Evolutionary conservation across 306 rosid genomes (phyloP).

Genomic region (Lathyrus tuberosus): DNA sequence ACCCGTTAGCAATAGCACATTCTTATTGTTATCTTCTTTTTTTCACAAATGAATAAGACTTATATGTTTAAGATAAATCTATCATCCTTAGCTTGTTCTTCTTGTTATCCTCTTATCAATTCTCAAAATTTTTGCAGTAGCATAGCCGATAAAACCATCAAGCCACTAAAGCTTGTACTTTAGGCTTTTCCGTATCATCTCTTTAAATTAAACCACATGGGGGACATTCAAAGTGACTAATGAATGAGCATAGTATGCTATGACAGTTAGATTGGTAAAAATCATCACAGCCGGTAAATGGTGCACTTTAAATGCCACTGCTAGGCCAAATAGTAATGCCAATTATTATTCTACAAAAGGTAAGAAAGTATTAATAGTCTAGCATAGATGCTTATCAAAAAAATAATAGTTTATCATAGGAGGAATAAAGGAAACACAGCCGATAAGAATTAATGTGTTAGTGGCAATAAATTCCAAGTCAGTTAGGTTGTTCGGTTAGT

Average conservation of each 20-base stretch:
- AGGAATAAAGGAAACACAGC: no score
- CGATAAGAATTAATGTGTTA: no score
- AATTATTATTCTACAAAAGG: no score
- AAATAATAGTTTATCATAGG: no score
- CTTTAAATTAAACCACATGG: not conserved
- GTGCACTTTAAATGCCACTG: not conserved
- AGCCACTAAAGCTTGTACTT: not conserved
- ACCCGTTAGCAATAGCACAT: not conserved
- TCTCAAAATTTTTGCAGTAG: not conserved
- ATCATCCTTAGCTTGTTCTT: not conserved
- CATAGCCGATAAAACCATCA: not conserved
- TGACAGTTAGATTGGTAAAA: not conserved
- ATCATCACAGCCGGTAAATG: not conserved
- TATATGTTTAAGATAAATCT: not conserved
- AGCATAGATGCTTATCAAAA: no score
- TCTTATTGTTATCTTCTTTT: not conserved
- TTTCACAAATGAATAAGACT: not conserved
- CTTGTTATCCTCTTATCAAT: not conserved
- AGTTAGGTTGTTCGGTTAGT: no score
- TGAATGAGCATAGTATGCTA: not conserved
- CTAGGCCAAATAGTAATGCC: no score
- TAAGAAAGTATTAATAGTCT: no score
- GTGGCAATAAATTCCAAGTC: no score
- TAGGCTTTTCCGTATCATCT: not conserved
- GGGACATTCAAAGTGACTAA: not conserved